Conservation (phyloP, 371 early-diverging fungal species). For the Mortierella sp. region DNA sequence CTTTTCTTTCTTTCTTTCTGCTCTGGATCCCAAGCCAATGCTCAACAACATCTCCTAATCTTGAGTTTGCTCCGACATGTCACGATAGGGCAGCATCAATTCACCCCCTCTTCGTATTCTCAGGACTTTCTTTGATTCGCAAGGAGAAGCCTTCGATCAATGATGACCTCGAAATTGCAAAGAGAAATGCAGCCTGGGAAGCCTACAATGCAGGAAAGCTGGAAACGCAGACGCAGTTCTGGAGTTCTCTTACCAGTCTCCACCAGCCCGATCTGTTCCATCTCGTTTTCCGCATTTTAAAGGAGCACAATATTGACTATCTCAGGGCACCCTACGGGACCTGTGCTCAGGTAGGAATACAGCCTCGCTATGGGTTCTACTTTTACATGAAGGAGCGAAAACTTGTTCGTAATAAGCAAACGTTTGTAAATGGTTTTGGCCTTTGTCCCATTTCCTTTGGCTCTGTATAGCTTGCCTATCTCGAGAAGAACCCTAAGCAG, state of each 20-base stretch:
- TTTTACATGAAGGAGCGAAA: neutral
- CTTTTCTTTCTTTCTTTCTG: neutral
- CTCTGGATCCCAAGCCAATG: too few species aligned
- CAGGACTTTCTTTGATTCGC: constrained; percentile 75
- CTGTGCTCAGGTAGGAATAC: constrained; percentile 76
- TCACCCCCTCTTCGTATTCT: constrained; percentile 83
- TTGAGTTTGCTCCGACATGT: neutral
- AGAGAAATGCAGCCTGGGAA: constrained; percentile 80
- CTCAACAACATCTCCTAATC: too few species aligned
- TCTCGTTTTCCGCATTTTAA: constrained; percentile 76
- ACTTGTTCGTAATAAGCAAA: too few species aligned
- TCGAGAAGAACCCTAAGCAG: constrained; percentile 76
- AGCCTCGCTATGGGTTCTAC: neutral
- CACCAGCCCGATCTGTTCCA: constrained; percentile 75
- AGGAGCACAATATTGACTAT: constrained; percentile 72
- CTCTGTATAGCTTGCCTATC: constrained; percentile 70
- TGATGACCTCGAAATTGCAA: constrained; percentile 71
- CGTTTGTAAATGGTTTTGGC: neutral
- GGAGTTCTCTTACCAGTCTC: constrained; percentile 61
- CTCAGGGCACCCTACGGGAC: constrained; percentile 87
- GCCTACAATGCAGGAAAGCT: constrained; percentile 70
- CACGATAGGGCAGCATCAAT: constrained; percentile 62
- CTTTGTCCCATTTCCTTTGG: neutral
- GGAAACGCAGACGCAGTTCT: constrained; percentile 68
- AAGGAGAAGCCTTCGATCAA: constrained; percentile 76